Evolutionary conservation across 2,329 filamentous ascomycete genomes (phyloP).

Genomic region (Xylaria sp.): DNA sequence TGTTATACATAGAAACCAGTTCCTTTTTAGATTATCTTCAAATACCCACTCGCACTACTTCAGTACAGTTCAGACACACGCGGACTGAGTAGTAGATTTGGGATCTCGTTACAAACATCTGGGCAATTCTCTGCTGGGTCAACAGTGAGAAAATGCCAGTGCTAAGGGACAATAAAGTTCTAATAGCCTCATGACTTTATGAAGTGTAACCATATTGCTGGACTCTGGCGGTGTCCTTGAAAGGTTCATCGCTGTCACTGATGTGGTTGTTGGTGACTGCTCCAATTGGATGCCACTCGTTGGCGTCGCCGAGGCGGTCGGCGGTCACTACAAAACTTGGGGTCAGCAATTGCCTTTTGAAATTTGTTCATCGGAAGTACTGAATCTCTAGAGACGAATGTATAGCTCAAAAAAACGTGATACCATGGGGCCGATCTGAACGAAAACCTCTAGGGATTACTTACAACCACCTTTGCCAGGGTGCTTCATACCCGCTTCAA

Average conservation of each 20-base stretch:
- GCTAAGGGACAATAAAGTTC: not conserved
- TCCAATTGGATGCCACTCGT: constrained; percentile 28
- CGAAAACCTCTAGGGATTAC: not conserved
- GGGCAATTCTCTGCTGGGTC: not conserved
- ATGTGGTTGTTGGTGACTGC: not conserved
- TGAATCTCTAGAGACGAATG: not conserved
- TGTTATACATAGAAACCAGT: too few species aligned
- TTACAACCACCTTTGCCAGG: constrained; percentile 51
- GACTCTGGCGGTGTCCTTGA: not conserved
- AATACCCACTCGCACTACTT: too few species aligned
- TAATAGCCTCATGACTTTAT: not conserved
- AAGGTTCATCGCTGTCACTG: not conserved
- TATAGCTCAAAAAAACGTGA: not conserved
- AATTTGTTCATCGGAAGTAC: not conserved
- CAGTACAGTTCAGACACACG: not conserved
- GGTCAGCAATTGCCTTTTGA: not conserved
- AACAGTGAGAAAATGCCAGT: not conserved
- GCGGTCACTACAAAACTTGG: constrained; percentile 41
- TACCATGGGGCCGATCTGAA: not conserved
- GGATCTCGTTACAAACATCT: not conserved
- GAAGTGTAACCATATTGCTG: too few species aligned
- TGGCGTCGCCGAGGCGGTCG: constrained; percentile 50
- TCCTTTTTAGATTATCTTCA: too few species aligned
- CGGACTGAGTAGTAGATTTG: not conserved
- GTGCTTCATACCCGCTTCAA: constrained; percentile 55